phyloP scores from a whole-genome alignment of 192 early-diverging fungal species.

The Diversispora eburnea region DNA sequence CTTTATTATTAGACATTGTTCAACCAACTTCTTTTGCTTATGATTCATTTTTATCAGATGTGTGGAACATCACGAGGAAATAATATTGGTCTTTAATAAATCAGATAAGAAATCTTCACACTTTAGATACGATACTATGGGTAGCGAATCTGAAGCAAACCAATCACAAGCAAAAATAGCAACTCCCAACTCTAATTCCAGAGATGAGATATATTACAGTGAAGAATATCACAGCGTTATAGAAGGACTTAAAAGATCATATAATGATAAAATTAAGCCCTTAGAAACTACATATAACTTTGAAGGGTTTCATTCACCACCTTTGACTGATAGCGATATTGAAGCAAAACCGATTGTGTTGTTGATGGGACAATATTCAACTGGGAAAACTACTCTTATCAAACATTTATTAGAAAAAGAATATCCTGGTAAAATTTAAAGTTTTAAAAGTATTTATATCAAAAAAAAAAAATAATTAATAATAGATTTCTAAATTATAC shows the following conservation, averaged over 20 bases:
- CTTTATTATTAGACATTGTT: too few relatives aligned
- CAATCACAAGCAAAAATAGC: too few relatives aligned
- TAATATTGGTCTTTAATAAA: too few relatives aligned
- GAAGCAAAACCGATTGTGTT: constrained; percentile 84
- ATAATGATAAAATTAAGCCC: constrained; percentile 68
- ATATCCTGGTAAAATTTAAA: constrained; percentile 57
- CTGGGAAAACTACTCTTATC: constrained; percentile 83
- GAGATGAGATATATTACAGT: constrained; percentile 15
- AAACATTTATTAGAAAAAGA: constrained; percentile 70
- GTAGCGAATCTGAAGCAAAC: too few relatives aligned
- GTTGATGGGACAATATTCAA: constrained; percentile 85
- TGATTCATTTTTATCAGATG: too few relatives aligned
- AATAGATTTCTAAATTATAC: not conserved
- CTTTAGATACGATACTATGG: too few relatives aligned
- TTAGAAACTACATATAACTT: constrained; percentile 72
- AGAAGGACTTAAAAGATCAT: constrained; percentile 64
- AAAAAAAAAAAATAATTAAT: not conserved
- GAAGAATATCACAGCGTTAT: constrained; percentile 58
- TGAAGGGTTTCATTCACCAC: constrained; percentile 77
- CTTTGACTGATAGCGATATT: constrained; percentile 77
- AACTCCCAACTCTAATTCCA: too few relatives aligned
- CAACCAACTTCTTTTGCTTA: too few relatives aligned
- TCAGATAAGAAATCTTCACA: too few relatives aligned
- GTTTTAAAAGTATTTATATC: not conserved
- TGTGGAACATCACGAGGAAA: too few relatives aligned